Evolutionary conservation across 2,329 filamentous ascomycete genomes (phyloP).

Genomic region (Aspergillus neoniger): DNA sequence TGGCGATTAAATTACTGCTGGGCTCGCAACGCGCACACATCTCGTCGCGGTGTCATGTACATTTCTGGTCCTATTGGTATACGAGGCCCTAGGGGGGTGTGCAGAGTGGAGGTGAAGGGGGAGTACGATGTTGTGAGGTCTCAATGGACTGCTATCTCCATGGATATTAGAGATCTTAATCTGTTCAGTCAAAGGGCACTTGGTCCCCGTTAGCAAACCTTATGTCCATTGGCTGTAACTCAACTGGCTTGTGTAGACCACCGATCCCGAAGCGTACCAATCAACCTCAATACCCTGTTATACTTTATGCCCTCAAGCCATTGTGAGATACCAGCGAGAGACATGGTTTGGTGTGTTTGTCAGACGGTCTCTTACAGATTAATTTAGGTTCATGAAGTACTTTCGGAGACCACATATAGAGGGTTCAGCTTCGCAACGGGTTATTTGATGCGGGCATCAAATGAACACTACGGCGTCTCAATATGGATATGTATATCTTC

Average conservation of each 20-base stretch:
- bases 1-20: constrained; percentile 29
- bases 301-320: background rate
- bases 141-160: constrained; percentile 33
- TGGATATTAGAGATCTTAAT: constrained; percentile 36
- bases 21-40: constrained; percentile 22
- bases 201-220: constrained; percentile 15
- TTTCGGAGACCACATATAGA: no score
- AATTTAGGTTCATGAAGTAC: no score
- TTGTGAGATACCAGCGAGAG: background rate
- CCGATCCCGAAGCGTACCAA: background rate
- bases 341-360: no score
- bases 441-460: no score
- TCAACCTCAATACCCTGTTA: no score
- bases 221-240: background rate
- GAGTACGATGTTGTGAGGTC: constrained; percentile 38
- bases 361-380: no score
- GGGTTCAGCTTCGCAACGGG: no score
- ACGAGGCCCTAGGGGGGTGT: constrained; percentile 36
- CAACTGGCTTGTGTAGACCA: background rate
- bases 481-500: no score
- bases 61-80: constrained; percentile 38
- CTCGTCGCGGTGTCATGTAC: constrained; percentile 37
- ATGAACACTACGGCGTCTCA: no score
- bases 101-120: constrained; percentile 38
- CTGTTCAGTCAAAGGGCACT: constrained; percentile 31